These are phyloP conservation scores for Sphaerostilbella broomeana DNA, from an alignment of 2,329 filamentous ascomycete species.

Conservation along the genomic window DNA sequence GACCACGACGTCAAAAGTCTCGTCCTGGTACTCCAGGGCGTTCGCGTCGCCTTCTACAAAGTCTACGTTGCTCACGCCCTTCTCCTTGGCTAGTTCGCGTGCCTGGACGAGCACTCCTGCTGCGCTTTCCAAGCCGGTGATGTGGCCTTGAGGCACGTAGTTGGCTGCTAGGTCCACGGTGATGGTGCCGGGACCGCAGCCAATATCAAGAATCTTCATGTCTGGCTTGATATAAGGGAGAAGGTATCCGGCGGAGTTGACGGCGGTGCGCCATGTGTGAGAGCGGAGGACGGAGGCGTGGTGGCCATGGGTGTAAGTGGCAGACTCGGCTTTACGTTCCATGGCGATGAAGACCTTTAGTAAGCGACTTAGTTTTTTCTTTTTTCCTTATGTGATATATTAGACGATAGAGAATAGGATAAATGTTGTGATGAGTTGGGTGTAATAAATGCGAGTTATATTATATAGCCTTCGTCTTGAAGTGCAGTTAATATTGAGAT, in stretches of 20 bases:
- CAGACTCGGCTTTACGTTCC: constrained; percentile 10
- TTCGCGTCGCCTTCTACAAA: constrained; percentile 25
- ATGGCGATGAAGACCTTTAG: too few relatives aligned
- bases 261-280: constrained; percentile 35
- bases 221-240: constrained; percentile 32
- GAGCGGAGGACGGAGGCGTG: constrained; percentile 31
- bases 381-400: constrained; percentile 1
- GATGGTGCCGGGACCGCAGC: constrained; percentile 44
- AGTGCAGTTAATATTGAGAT: too few relatives aligned
- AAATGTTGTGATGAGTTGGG: too few relatives aligned
- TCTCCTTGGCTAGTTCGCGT: constrained; percentile 20
- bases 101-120: constrained; percentile 27
- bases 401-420: too few relatives aligned
- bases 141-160: constrained; percentile 29
- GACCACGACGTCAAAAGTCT: constrained; percentile 34
- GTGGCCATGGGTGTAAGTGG: constrained; percentile 34
- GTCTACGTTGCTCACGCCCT: constrained; percentile 27
- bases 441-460: too few relatives aligned
- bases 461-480: too few relatives aligned
- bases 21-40: constrained; percentile 30
- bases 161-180: constrained; percentile 31
- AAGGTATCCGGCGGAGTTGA: constrained; percentile 36
- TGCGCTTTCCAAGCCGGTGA: constrained; percentile 34
- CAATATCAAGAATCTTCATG: constrained; percentile 39
- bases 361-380: too few relatives aligned